These are phyloP conservation scores for Microstegium vimineum DNA, from an alignment of 176 grass and related monocot species.

Conservation along the genomic window DNA sequence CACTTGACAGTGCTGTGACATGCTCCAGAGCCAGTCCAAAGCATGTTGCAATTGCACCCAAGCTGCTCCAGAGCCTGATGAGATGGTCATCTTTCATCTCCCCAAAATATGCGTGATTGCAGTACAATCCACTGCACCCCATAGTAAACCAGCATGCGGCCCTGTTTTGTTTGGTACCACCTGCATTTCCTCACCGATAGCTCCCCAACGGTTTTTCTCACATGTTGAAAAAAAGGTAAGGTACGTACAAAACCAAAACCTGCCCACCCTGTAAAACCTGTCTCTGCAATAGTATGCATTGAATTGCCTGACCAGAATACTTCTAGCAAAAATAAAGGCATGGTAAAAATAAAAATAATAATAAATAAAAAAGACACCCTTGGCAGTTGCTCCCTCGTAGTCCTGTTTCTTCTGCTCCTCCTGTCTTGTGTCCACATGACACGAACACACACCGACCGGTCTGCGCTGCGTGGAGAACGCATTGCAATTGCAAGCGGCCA, in stretches of 20 bases:
- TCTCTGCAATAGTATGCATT: background rate
- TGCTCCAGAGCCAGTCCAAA: too few species aligned
- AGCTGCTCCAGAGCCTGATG: too few species aligned
- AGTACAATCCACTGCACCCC: background rate
- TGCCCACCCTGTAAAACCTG: background rate
- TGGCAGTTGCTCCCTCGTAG: background rate
- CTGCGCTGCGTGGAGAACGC: background rate
- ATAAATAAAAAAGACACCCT: background rate
- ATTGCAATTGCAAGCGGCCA: too few species aligned
- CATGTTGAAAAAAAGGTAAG: constrained; percentile 1
- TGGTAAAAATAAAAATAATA: too few species aligned
- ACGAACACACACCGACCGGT: background rate
- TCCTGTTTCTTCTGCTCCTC: background rate
- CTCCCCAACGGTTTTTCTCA: background rate
- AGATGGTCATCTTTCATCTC: too few species aligned
- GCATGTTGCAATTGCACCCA: too few species aligned
- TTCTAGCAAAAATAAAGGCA: too few species aligned
- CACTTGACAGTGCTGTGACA: too few species aligned
- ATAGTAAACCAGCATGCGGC: background rate
- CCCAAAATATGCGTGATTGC: too few species aligned
- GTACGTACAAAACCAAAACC: background rate
- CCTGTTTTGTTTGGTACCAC: background rate
- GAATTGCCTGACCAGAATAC: background rate
- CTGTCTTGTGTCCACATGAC: background rate
- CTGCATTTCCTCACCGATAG: background rate